Evolutionary conservation across 106 monocot genomes (phyloP).

Genomic region (Dioscorea dumetorum): DNA sequence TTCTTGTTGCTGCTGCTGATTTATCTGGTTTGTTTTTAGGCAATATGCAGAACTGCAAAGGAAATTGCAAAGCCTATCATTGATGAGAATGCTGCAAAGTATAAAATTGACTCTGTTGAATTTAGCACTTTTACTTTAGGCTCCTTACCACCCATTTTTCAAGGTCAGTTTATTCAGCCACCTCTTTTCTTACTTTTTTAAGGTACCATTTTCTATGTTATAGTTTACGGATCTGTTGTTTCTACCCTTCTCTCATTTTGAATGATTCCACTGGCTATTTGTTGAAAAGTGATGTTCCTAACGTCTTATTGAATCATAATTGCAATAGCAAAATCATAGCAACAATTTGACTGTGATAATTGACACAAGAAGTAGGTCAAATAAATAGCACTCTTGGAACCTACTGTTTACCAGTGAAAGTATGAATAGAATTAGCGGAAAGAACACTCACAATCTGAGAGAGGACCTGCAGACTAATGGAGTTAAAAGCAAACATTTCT

Average conservation of each 20-base stretch:
- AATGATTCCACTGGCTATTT: too few species aligned
- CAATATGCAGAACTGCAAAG: slow-evolving; percentile 71
- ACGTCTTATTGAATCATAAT: too few species aligned
- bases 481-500: too few species aligned
- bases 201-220: neutral
- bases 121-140: slow-evolving; percentile 80
- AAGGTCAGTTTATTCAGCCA: slow-evolving; percentile 29
- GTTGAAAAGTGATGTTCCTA: too few species aligned
- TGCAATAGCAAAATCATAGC: too few species aligned
- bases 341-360: too few species aligned
- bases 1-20: neutral
- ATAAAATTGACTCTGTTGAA: slow-evolving; percentile 80
- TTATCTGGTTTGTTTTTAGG: slow-evolving; percentile 23
- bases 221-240: neutral
- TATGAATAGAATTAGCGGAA: too few species aligned
- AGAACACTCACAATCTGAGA: too few species aligned
- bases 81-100: slow-evolving; percentile 60
- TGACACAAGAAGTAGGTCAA: too few species aligned
- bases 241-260: neutral
- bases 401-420: too few species aligned
- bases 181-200: neutral
- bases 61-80: slow-evolving; percentile 83
- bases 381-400: too few species aligned
- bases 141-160: slow-evolving; percentile 77
- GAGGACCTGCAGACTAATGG: too few species aligned